Evolutionary conservation across 305 asterid genomes (phyloP).

Genomic region (Fraxinus platypoda): DNA sequence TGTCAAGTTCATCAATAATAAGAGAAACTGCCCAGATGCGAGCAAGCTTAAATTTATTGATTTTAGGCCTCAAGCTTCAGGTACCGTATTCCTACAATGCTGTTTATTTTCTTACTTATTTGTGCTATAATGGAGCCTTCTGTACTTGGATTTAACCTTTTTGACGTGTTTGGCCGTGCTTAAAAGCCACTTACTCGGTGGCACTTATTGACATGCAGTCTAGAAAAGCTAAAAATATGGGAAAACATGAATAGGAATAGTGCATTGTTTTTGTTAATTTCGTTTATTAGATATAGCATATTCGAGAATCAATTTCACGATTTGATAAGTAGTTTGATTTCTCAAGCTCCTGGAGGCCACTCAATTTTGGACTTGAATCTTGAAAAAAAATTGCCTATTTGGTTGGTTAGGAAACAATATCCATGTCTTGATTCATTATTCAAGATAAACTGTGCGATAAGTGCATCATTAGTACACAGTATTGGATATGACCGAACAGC

Average conservation of each 20-base stretch:
- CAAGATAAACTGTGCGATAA: background rate
- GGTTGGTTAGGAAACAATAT: background rate
- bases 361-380: background rate
- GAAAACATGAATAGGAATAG: background rate
- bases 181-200: background rate
- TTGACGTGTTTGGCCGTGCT: background rate
- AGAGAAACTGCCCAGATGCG: constrained; percentile 30
- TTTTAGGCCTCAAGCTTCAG: constrained; percentile 54
- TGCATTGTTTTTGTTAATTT: background rate
- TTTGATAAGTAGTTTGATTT: background rate
- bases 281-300: background rate
- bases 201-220: background rate
- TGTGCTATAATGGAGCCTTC: background rate
- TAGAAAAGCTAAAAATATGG: background rate
- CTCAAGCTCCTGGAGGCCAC: background rate
- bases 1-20: constrained; percentile 28
- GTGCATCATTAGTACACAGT: background rate
- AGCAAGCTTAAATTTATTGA: constrained; percentile 36
- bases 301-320: background rate
- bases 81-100: constrained; percentile 24
- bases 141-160: background rate
- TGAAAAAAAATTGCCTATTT: background rate
- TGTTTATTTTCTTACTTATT: background rate
- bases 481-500: background rate
- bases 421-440: background rate